phyloP scores from a whole-genome alignment of 2,329 filamentous ascomycete species.

The Calonectria hongkongensis region DNA sequence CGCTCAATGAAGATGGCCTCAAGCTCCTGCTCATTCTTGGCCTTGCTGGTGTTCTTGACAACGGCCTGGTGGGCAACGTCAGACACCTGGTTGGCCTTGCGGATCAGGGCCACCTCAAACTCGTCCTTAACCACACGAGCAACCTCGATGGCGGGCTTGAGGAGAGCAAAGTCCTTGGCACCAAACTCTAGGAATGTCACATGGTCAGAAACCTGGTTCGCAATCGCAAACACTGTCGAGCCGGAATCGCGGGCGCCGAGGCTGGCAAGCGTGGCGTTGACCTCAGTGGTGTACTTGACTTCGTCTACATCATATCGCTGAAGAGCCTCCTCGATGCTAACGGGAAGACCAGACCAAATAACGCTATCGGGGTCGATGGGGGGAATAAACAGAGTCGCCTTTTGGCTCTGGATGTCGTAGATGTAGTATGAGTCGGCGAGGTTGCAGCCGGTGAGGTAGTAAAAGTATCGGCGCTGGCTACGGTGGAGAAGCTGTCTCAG shows the following conservation, averaged over 20 bases:
- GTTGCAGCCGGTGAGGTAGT: slow-evolving; percentile 91
- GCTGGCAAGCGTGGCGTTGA: slow-evolving; percentile 82
- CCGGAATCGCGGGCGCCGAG: slow-evolving; percentile 63
- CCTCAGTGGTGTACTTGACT: slow-evolving; percentile 82
- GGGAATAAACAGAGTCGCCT: slow-evolving; percentile 92
- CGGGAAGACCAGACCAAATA: slow-evolving; percentile 93
- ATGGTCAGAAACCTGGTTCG: slow-evolving; percentile 83
- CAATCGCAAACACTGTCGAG: slow-evolving; percentile 82
- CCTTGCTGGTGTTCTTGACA: slow-evolving; percentile 76
- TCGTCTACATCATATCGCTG: slow-evolving; percentile 87
- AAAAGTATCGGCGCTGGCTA: slow-evolving; percentile 94
- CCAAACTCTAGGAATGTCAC: slow-evolving; percentile 83
- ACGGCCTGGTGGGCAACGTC: slow-evolving; percentile 79
- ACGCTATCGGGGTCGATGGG: slow-evolving; percentile 91
- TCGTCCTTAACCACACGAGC: slow-evolving; percentile 83
- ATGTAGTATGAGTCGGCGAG: slow-evolving; percentile 87
- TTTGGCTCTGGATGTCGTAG: slow-evolving; percentile 85
- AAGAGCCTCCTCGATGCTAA: slow-evolving; percentile 84
- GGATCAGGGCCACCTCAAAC: slow-evolving; percentile 83
- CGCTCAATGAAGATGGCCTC: slow-evolving; percentile 86
- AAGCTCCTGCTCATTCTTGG: slow-evolving; percentile 87
- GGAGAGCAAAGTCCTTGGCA: slow-evolving; percentile 73
- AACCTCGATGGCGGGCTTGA: slow-evolving; percentile 80
- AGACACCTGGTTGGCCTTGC: slow-evolving; percentile 82
- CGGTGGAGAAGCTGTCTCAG: slow-evolving; percentile 23